Percentiles rank a stretch among this genome's conserved stretches.
Evolutionary conservation across 2,329 filamentous ascomycete genomes (phyloP).

Genomic region (Monosporascus sp.): DNA sequence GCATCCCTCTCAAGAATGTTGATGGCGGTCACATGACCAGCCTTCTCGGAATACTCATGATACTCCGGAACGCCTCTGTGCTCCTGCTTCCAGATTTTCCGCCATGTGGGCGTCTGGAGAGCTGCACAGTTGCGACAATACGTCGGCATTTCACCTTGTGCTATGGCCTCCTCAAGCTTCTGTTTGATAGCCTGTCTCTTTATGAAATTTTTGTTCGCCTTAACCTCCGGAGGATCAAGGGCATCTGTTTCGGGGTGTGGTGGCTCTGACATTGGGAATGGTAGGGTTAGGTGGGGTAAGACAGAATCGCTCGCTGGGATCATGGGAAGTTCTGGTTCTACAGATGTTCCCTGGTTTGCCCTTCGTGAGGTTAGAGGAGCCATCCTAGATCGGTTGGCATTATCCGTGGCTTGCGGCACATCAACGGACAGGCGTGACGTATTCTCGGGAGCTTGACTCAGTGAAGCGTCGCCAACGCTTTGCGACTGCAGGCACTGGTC

Average conservation of each 20-base stretch:
- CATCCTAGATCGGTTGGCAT: conserved; percentile 7
- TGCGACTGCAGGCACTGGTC: conserved; percentile 13
- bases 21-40: conserved; percentile 69
- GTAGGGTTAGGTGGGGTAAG: conserved; percentile 24
- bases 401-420: conserved; percentile 2
- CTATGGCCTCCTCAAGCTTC: conserved; percentile 58
- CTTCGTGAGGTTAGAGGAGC: conserved; percentile 15
- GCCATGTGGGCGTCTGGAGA: conserved; percentile 94
- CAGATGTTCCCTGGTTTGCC: conserved; percentile 12
- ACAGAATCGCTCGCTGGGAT: conserved; percentile 45
- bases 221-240: conserved; percentile 22
- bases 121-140: conserved; percentile 92
- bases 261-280: conserved; percentile 32
- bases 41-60: conserved; percentile 66
- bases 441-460: conserved; percentile 10
- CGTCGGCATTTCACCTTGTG: conserved; percentile 76
- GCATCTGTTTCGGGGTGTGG: conserved; percentile 40
- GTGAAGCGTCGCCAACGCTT: conserved; percentile 9
- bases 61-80: conserved; percentile 64
- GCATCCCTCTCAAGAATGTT: conserved; percentile 60
- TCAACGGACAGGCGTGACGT: conserved; percentile 3
- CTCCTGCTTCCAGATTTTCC: conserved; percentile 82
- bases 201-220: conserved; percentile 58
- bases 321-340: conserved; percentile 26
- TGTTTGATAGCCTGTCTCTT: conserved; percentile 59